These are phyloP conservation scores for Citrus glauca DNA, from an alignment of 345 rosid species.

Conservation along the genomic window DNA sequence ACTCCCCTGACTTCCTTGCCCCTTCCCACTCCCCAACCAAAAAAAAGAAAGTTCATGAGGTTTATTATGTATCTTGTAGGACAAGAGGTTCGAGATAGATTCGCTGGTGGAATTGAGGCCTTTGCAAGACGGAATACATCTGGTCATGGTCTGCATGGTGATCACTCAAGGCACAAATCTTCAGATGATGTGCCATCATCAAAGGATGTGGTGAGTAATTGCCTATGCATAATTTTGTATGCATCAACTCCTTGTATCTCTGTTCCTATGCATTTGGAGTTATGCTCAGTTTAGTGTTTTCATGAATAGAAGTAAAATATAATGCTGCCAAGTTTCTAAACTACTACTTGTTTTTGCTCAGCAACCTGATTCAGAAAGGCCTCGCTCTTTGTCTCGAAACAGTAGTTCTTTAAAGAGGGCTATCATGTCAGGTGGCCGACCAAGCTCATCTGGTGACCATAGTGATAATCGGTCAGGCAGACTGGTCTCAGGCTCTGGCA, in stretches of 20 bases:
- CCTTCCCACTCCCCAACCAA: neutral
- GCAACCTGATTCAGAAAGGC: constrained; percentile 64
- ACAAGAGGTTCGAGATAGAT: constrained; percentile 75
- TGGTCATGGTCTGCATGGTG: constrained; percentile 52
- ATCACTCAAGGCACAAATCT: constrained; percentile 47
- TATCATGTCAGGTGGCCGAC: constrained; percentile 51
- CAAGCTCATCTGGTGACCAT: constrained; percentile 74
- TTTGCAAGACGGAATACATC: constrained; percentile 61
- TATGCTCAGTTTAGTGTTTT: neutral
- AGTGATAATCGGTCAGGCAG: constrained; percentile 63
- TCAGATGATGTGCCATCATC: constrained; percentile 48
- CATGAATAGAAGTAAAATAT: neutral
- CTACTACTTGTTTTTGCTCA: constrained; percentile 14
- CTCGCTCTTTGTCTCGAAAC: constrained; percentile 55
- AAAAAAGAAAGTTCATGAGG: neutral
- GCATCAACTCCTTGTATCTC: neutral
- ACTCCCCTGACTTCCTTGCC: neutral
- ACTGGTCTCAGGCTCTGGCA: constrained; percentile 63
- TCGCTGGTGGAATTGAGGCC: constrained; percentile 81
- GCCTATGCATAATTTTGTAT: neutral
- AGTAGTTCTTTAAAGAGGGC: constrained; percentile 74
- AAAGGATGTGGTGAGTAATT: constrained; percentile 47
- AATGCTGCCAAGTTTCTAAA: neutral
- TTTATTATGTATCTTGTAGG: constrained; percentile 43
- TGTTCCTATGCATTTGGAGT: neutral